Conservation (phyloP, 176 grass and related monocot species). For the maize (Zea mays) region Zm-B73-REFERENCE-NAM-5.0 NC_050097.1:201451001-201451500, state of each 20-base stretch:
- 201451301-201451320: constrained; percentile 13
- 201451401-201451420: too few relatives aligned
- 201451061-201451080: not conserved
- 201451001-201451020: not conserved
- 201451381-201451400: too few relatives aligned
- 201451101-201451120: constrained; percentile 1
- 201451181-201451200: constrained; percentile 81
- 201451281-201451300: constrained; percentile 7
- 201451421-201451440: too few relatives aligned
- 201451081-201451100: not conserved
- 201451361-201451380: not conserved
- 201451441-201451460: too few relatives aligned
- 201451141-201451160: constrained; percentile 71
- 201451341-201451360: constrained; percentile 16
- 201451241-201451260: constrained; percentile 25
- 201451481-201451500: too few relatives aligned
- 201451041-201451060: not conserved
- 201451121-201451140: constrained; percentile 68
- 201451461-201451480: too few relatives aligned
- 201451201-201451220: constrained; percentile 23
- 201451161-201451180: constrained; percentile 79
- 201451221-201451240: constrained; percentile 8
- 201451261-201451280: constrained; percentile 18
- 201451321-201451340: constrained; percentile 22
- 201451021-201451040: not conserved